Percentiles rank a stretch among this genome's conserved stretches.
Evolutionary conservation across 1,284 basidiomycete species (phyloP).

Genomic region (Cutaneotrichosporon sp.): DNA sequence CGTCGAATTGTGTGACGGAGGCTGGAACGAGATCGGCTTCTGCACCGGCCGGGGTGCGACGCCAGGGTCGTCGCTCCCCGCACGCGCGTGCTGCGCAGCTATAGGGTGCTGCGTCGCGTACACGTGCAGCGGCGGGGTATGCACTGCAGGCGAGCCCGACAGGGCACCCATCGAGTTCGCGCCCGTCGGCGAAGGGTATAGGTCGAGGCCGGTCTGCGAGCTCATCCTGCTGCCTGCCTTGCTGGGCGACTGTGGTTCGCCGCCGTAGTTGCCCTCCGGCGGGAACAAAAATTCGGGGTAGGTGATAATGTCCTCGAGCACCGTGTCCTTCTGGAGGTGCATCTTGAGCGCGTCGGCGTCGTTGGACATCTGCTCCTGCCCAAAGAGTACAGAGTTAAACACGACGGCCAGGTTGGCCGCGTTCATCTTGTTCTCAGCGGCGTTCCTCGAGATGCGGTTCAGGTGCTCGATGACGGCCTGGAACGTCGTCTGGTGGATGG

Average conservation of each 20-base stretch:
- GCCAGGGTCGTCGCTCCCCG: not conserved
- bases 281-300: conserved; percentile 55
- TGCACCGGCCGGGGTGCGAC: not conserved
- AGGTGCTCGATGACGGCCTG: conserved; percentile 86
- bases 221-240: conserved; percentile 5
- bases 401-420: conserved; percentile 83
- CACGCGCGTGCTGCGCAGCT: conserved; percentile 10
- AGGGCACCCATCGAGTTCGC: not conserved
- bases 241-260: conserved; percentile 8
- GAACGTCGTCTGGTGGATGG: conserved; percentile 85
- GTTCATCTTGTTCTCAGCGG: conserved; percentile 80
- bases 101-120: conserved; percentile 9
- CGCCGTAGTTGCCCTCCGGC: not conserved
- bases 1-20: conserved; percentile 2
- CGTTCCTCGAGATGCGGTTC: conserved; percentile 66
- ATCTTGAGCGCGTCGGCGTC: conserved; percentile 70
- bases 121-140: conserved; percentile 7
- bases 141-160: no score
- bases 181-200: not conserved
- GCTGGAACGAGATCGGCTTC: conserved; percentile 3
- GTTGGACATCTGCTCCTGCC: conserved; percentile 79
- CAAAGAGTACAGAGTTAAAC: conserved; percentile 78
- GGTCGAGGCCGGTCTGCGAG: conserved; percentile 5
- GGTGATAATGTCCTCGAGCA: conserved; percentile 83
- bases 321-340: conserved; percentile 71